Conservation (phyloP, 495 filamentous ascomycete genomes). For the Bryoglossum gracile region DNA sequence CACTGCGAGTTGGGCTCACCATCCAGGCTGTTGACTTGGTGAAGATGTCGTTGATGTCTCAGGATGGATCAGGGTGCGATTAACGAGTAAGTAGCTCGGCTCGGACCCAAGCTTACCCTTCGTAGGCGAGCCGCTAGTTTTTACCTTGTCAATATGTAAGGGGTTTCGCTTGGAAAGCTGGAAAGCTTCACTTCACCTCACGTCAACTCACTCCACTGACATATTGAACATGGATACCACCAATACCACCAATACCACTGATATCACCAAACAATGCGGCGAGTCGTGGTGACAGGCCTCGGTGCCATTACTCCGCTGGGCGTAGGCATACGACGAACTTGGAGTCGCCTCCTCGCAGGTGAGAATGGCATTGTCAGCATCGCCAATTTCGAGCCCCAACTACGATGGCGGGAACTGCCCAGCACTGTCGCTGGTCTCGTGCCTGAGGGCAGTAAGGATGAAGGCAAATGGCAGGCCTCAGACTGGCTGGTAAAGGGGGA, state of each 20-base stretch:
- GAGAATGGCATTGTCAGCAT: slow-evolving; percentile 62
- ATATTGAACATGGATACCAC: too few relatives aligned
- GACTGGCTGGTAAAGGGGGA: slow-evolving; percentile 70
- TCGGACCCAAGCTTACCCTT: too few relatives aligned
- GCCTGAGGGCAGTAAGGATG: slow-evolving; percentile 47
- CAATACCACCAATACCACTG: too few relatives aligned
- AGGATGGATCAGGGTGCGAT: too few relatives aligned
- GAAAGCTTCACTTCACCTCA: background rate
- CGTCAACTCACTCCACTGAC: background rate
- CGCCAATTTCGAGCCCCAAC: slow-evolving; percentile 14
- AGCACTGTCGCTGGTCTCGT: slow-evolving; percentile 81
- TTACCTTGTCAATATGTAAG: too few relatives aligned
- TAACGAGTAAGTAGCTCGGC: too few relatives aligned
- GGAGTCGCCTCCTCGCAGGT: slow-evolving; percentile 71
- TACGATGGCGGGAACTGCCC: slow-evolving; percentile 50
- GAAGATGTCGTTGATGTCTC: too few relatives aligned
- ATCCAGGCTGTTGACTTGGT: too few relatives aligned
- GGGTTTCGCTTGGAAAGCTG: too few relatives aligned
- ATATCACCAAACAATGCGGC: slow-evolving; percentile 55
- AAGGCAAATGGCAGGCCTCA: slow-evolving; percentile 70
- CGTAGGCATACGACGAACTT: slow-evolving; percentile 70
- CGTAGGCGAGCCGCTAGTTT: too few relatives aligned
- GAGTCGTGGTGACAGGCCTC: slow-evolving; percentile 91
- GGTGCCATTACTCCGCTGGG: slow-evolving; percentile 89
- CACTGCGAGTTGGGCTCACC: too few relatives aligned